Percentiles rank a stretch among this genome's conserved stretches.
These are phyloP conservation scores for Escallonia rubra DNA, from an alignment of 129 eudicot species.

Conservation along the genomic window DNA sequence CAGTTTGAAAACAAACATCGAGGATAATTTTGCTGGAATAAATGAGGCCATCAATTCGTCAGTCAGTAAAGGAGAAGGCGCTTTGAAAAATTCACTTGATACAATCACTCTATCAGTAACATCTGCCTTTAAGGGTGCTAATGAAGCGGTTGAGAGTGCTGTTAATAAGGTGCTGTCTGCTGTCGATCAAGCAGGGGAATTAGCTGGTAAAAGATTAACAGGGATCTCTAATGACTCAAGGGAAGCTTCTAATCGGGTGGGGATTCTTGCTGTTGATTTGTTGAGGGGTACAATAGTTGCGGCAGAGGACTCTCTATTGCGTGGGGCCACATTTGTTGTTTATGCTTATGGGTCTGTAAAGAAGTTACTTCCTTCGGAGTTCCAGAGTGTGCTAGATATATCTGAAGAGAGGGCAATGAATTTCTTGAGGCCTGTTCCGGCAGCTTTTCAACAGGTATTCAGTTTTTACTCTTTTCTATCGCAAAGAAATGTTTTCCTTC, in stretches of 20 bases:
- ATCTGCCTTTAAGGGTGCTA: constrained; percentile 39
- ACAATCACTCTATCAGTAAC: constrained; percentile 30
- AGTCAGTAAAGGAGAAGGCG: constrained; percentile 42
- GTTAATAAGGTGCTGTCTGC: constrained; percentile 25
- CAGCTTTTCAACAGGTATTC: constrained; percentile 61
- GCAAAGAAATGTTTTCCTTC: background rate
- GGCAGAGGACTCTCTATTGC: constrained; percentile 43
- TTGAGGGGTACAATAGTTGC: constrained; percentile 41
- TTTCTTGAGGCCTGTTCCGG: constrained; percentile 51
- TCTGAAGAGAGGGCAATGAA: constrained; percentile 45
- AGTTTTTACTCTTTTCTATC: background rate
- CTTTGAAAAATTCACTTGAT: constrained; percentile 37
- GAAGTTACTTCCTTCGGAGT: constrained; percentile 59
- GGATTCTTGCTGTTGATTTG: constrained; percentile 48
- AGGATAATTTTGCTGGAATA: constrained; percentile 29
- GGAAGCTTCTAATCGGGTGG: constrained; percentile 49
- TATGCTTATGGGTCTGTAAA: constrained; percentile 63
- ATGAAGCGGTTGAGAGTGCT: constrained; percentile 40
- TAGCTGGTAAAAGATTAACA: constrained; percentile 36
- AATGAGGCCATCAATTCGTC: constrained; percentile 42
- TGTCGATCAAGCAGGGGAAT: constrained; percentile 38
- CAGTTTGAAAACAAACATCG: constrained; percentile 20
- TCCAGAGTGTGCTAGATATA: constrained; percentile 39
- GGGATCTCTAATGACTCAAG: constrained; percentile 44
- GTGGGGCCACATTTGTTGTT: constrained; percentile 37